These are phyloP conservation scores for Cladosporium velox DNA, from an alignment of 2,329 filamentous ascomycete genomes.

Conservation along the genomic window DNA sequence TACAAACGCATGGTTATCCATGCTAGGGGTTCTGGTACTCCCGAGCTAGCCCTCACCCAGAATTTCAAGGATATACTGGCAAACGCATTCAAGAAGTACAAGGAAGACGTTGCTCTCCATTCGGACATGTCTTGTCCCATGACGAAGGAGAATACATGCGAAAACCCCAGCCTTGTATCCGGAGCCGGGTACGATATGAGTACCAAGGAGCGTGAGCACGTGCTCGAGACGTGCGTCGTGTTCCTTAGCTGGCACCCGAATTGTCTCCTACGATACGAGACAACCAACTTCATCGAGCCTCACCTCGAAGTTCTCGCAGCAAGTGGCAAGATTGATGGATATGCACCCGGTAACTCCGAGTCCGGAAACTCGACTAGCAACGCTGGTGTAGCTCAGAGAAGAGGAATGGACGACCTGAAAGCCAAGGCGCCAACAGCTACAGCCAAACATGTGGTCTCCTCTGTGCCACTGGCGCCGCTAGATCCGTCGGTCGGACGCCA, in stretches of 20 bases:
- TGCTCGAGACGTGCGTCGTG: neutral
- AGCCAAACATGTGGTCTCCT: too few relatives aligned
- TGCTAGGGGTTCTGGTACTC: neutral
- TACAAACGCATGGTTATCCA: neutral
- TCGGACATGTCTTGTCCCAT: neutral
- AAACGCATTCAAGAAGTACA: neutral
- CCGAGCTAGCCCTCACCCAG: neutral
- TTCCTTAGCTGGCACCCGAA: neutral
- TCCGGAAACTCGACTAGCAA: neutral
- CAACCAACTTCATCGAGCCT: neutral
- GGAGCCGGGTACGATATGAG: neutral
- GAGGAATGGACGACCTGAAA: neutral
- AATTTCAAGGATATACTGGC: neutral
- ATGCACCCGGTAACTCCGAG: neutral
- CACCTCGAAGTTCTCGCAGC: neutral
- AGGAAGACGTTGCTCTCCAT: neutral
- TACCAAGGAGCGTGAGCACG: neutral
- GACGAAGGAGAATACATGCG: neutral
- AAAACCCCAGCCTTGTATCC: neutral
- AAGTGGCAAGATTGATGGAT: neutral
- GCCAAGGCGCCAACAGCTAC: too few relatives aligned
- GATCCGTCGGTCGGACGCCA: too few relatives aligned
- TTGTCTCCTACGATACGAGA: neutral
- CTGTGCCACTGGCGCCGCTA: too few relatives aligned
- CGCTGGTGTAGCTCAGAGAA: neutral